A percentile compares a stretch with the other conserved stretches of the same genome.
Evolutionary conservation across 208 protist species (phyloP).

Genomic region (Trypanosoma rangeli): DNA sequence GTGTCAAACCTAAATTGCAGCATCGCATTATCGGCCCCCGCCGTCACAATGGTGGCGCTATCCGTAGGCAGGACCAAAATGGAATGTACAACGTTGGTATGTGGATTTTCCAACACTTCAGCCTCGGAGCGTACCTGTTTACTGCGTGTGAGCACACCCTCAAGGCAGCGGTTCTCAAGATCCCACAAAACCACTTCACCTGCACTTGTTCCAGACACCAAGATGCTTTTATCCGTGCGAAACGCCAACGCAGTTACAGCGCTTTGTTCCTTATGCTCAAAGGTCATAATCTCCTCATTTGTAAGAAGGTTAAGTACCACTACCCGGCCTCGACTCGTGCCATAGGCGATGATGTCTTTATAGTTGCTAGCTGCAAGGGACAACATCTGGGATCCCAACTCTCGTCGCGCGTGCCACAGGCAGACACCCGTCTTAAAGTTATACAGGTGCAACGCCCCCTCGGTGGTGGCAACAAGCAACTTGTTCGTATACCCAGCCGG

Average conservation of each 20-base stretch:
- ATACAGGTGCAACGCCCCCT: slow-evolving; percentile 82
- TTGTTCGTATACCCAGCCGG: slow-evolving; percentile 85
- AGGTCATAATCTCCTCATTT: slow-evolving; percentile 71
- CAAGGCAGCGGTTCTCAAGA: slow-evolving; percentile 74
- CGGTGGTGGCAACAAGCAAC: slow-evolving; percentile 71
- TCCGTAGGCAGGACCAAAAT: slow-evolving; percentile 61
- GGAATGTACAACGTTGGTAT: slow-evolving; percentile 73
- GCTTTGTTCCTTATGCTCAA: slow-evolving; percentile 53
- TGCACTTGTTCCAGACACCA: slow-evolving; percentile 70
- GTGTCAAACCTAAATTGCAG: slow-evolving; percentile 92
- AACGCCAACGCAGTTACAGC: slow-evolving; percentile 85
- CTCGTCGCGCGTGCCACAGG: slow-evolving; percentile 53
- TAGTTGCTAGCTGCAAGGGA: slow-evolving; percentile 64
- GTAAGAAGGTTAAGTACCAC: slow-evolving; percentile 64
- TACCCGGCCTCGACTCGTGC: slow-evolving; percentile 67
- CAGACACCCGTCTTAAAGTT: slow-evolving; percentile 84
- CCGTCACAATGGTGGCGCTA: slow-evolving; percentile 65
- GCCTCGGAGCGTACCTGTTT: slow-evolving; percentile 69
- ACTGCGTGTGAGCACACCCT: slow-evolving; percentile 77
- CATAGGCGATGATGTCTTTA: slow-evolving; percentile 87
- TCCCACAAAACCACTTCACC: slow-evolving; percentile 89
- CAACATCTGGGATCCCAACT: slow-evolving; percentile 37
- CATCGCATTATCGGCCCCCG: slow-evolving; percentile 86
- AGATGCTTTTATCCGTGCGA: slow-evolving; percentile 71
- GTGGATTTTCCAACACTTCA: slow-evolving; percentile 69